Percentiles rank a stretch among this genome's conserved stretches.
These are phyloP conservation scores for Spathaspora girioi DNA, from an alignment of 805 yeast species.

Conservation along the genomic window DNA sequence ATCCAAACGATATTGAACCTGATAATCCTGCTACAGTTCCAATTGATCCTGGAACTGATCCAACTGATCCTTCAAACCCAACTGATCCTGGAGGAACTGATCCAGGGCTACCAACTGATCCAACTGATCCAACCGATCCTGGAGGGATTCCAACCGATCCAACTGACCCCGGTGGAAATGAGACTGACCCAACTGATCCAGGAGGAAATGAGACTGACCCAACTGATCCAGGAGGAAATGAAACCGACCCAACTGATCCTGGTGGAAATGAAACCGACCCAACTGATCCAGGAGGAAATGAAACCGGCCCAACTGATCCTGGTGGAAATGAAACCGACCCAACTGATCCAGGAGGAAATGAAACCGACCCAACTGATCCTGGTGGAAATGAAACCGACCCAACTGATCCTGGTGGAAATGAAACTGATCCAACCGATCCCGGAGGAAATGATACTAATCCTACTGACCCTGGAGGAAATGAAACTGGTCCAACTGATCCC, in stretches of 20 bases:
- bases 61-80: not conserved
- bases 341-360: not conserved
- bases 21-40: not conserved
- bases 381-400: not conserved
- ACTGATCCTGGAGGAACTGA: not conserved
- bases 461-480: not conserved
- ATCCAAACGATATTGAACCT: not conserved
- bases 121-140: not conserved
- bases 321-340: not conserved
- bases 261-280: not conserved
- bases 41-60: not conserved
- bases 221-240: not conserved
- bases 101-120: no score
- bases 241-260: not conserved
- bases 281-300: not conserved
- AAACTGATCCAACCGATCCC: not conserved
- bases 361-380: not conserved
- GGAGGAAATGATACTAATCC: no score
- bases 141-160: not conserved
- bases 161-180: not conserved
- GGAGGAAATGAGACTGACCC: not conserved
- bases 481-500: not conserved
- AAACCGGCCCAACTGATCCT: not conserved
- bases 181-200: not conserved
- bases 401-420: not conserved